A percentile compares a stretch with the other conserved stretches of the same genome.
phyloP scores from a whole-genome alignment of 148 eudicot genomes.

The Chenopodium formosanum region DNA sequence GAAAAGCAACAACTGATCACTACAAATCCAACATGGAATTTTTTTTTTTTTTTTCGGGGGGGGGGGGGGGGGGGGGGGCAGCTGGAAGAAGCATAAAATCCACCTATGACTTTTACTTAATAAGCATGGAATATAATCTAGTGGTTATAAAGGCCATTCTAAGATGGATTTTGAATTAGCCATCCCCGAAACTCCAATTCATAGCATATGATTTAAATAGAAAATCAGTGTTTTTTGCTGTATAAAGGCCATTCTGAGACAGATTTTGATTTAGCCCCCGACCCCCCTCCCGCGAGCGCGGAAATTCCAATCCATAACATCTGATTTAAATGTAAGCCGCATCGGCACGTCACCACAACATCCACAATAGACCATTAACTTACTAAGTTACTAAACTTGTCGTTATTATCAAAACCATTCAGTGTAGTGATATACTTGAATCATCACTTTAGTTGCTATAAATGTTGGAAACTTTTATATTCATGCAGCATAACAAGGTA shows the following conservation, averaged over 20 bases:
- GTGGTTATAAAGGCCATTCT: background rate
- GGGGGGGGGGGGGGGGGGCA: background rate
- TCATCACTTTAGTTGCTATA: no score
- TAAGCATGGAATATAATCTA: background rate
- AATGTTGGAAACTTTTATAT: background rate
- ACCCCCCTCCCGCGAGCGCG: background rate
- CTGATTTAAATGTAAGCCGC: no score
- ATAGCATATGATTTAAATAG: no score
- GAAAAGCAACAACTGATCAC: slow-evolving; percentile 23
- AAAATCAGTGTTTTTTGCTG: no score
- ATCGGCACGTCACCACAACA: background rate
- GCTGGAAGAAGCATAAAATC: background rate
- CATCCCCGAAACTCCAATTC: background rate
- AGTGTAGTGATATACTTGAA: no score
- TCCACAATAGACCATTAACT: background rate
- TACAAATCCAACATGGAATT: background rate
- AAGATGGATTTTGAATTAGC: background rate
- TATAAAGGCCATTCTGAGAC: no score
- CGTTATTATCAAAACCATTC: background rate
- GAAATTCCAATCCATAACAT: background rate
- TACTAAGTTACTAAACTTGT: background rate
- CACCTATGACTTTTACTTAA: background rate
- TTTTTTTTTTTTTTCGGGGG: no score
- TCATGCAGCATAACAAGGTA: background rate
- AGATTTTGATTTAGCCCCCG: no score